Evolutionary conservation across 106 monocot genomes (phyloP), one percentile per base, ranked within the genome.

Genomic region (Dendrobium chrysotoxum): DNA sequence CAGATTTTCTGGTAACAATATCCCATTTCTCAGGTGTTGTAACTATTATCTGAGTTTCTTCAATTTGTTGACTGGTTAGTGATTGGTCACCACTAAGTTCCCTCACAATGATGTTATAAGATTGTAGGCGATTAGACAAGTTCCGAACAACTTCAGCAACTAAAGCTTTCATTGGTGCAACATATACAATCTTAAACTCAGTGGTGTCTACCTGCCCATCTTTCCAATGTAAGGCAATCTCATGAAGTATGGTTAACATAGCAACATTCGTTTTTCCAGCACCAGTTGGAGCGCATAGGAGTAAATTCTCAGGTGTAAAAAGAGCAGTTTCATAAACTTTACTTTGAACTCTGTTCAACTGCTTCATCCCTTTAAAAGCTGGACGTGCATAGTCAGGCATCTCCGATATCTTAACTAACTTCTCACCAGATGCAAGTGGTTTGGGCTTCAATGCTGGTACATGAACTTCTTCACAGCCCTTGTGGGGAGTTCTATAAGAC

Each of bases 21-120:
- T 95, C 95, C 93, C 95, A 95, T 79, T 99, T 99, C 70, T 99
- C 93, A 46, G 95, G 95, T 65, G 99, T 99, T 7, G 99, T 95
- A 28, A 99, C 99, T 90, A 99, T 99, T 58, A 99, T 99, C 50
- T 95, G 95, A 42, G 95, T 99, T 76, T 99, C 99, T 78, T 99
- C 95, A 82, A 99, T 99, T 83, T 99, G 93, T 30, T 99, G 93
- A n/a, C 91, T 87, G 3, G 99, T 88, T 46, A 95, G 83, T 53
- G 81, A 81, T 53, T 95, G 92, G 75, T 99, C 99, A 53, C 99
- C 99, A 91, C 95, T 99, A 45, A 99, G 95, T 77, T 99, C 99
- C 77, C 65, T 93, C 15, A 99, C 99, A 85, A 85, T 83, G 82
- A 95, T 55, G 82, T 89, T 77, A 42, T 90, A 99, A 39, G 85